These are phyloP conservation scores for Sicyos edulis DNA, from an alignment of 306 rosid genomes.

Conservation along the genomic window DNA sequence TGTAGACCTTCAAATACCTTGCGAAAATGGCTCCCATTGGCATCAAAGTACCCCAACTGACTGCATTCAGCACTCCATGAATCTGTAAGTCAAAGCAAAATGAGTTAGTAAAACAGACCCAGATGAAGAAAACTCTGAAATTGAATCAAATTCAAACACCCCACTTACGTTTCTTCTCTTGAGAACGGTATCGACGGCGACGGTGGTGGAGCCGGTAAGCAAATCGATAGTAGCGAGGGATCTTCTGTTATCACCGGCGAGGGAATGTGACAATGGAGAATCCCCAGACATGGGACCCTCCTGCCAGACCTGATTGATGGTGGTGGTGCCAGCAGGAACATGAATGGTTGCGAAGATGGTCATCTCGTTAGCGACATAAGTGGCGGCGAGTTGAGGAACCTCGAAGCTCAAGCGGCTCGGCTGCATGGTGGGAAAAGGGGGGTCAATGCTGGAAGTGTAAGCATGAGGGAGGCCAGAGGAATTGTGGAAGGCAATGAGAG, in stretches of 20 bases:
- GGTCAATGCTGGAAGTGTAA: neutral
- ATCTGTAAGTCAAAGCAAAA: constrained; percentile 26
- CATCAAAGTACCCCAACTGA: constrained; percentile 62
- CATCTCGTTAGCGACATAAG: constrained; percentile 2
- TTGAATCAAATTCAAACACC: neutral
- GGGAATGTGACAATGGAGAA: neutral
- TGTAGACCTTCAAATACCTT: constrained; percentile 59
- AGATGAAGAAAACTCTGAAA: neutral
- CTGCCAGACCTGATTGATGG: constrained; percentile 24
- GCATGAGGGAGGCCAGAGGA: neutral
- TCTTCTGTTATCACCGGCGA: neutral
- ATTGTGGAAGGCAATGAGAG: constrained; percentile 16
- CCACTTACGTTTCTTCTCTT: constrained; percentile 18
- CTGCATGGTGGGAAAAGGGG: neutral
- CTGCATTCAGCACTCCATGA: constrained; percentile 51
- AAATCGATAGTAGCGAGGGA: constrained; percentile 12
- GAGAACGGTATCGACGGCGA: neutral
- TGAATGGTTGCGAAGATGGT: constrained; percentile 15
- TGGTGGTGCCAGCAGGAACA: neutral
- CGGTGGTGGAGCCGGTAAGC: constrained; percentile 16
- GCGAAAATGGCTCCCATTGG: constrained; percentile 54
- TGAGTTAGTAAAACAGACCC: neutral
- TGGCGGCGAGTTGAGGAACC: neutral
- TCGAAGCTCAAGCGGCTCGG: neutral
- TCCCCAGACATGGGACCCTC: constrained; percentile 7